Evolutionary conservation across 129 eudicot genomes (phyloP), one percentile per base, ranked within the genome.

Genomic region (Saussurea involucrata): DNA sequence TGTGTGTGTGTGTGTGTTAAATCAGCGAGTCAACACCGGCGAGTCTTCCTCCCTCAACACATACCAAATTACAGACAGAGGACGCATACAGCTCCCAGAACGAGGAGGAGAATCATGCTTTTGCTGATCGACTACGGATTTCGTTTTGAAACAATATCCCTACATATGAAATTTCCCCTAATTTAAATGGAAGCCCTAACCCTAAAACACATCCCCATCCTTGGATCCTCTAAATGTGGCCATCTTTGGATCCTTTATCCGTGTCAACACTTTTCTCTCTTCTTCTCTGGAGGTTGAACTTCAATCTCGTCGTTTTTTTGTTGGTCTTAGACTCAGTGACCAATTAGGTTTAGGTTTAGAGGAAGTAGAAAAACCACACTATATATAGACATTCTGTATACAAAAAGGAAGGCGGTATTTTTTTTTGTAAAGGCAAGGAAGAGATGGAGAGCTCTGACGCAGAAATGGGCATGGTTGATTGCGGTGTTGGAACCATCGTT

Each of bases 401-500:
- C 28, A 55, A 1, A 31, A 28, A 27, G 36, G 32, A 42, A 24
- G 24, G 33, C 40, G 40, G 42, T 79, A 9, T 57, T 44, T 53
- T 28, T 28, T 32, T 66, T 68, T 24, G 37, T 27, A 63, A 49
- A 81, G 42, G 36, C 75, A 68, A 36, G 71, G 36, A 82, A 66
- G 63, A 18, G 63, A 92, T 90, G 97, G 97, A 69, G 64, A 90
- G 96, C 83, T 88, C 96, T 3, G 95, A 88, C n/a, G 84, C 88
- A 18, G 90, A 79, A 20, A 75, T 79, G 25, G 91, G 89, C 64
- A 78, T 76, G 68, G 84, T 25, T 21, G 97, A 95, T 75, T 86
- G 89, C 65, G 74, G 88, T 74, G 89, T 88, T 68, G 99, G 99
- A 49, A 81, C 95, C 31, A 92, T 95, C 29, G 99, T 95, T 44